Evolutionary conservation across 176 grass and related monocot genomes (phyloP), one percentile per base, ranked within the genome.

Genomic region (Ensete ventricosum): DNA sequence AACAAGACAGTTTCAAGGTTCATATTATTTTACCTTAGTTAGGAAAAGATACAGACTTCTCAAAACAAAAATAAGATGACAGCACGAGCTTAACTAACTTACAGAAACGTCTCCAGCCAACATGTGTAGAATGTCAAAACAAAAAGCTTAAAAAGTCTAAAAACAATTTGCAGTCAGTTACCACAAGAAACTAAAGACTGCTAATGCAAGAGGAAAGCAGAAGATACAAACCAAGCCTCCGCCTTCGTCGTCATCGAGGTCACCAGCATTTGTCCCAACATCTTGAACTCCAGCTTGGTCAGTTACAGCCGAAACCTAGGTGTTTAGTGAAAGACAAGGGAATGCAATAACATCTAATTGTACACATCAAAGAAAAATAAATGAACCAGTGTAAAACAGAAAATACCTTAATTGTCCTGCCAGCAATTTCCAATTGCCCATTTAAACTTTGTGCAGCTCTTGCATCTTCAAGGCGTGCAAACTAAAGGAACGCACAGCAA

Each of bases 161-260:
- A 82, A 17, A 67, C 3, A 68, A 78, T 10, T 22, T 34, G 1
- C 23, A 3, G 20, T 1, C 11, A 12, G 6, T 67, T 29, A 25
- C 9, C n/a, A 53, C 20, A 54, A 21, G 49, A 1, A 51, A 55
- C 11, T 20, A 50, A 83, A 78, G 21, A 55, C 22, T 27, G 2
- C 67, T 77, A 49, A 73, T 69, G 34, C 43, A 76, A 67, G 24
- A 68, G 53, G 14, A 4, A 60, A 57, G 68, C 71, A 71, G 49
- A 57, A 53, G 62, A 80, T 25, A 86, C 96, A 50, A 55, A 99
- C 96, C 96, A 99, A 82, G 23, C 96, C 95, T 78, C 88, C 95
- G 78, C 88, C 91, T 84, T 99, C 96, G 75, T 99, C 96, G 65
- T 99, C 96, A 79, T 99, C 96, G 71, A 99, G 88, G 88, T 99